Percentiles rank a stretch among this genome's conserved stretches.
These are phyloP conservation scores for Pseudocercospora pini-densiflorae DNA, from an alignment of 2,329 filamentous ascomycete species.

Conservation along the genomic window DNA sequence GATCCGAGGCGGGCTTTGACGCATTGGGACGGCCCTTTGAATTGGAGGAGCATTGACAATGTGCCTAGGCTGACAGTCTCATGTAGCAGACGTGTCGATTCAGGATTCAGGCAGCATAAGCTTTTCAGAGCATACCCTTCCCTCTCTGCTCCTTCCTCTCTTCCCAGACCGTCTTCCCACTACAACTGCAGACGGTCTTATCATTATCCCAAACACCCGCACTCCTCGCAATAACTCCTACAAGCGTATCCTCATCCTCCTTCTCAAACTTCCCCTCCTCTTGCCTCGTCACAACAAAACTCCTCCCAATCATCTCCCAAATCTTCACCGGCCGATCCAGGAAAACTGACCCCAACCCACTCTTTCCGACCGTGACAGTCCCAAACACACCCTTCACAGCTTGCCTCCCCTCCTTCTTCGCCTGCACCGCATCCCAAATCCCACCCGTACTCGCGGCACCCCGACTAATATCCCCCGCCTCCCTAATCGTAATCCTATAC, in stretches of 20 bases:
- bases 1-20: too few relatives aligned
- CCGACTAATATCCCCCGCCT: conserved; percentile 82
- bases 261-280: conserved; percentile 52
- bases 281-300: conserved; percentile 80
- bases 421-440: conserved; percentile 70
- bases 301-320: conserved; percentile 95
- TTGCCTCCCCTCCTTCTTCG: conserved; percentile 49
- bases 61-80: too few relatives aligned
- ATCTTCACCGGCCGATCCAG: conserved; percentile 82
- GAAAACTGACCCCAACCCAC: conserved; percentile 79
- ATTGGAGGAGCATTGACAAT: too few relatives aligned
- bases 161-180: conserved; percentile 97
- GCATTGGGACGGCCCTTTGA: too few relatives aligned
- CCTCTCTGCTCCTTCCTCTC: conserved; percentile 87
- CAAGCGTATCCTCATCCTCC: conserved; percentile 83
- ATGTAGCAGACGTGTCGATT: too few relatives aligned
- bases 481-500: conserved; percentile 83
- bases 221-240: conserved; percentile 92
- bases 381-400: conserved; percentile 70
- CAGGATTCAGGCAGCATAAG: too few relatives aligned
- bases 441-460: conserved; percentile 83
- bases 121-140: conserved; percentile 79
- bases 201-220: conserved; percentile 99
- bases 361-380: conserved; percentile 72
- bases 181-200: conserved; percentile 97